These are phyloP conservation scores for Leccinellum rugosiceps DNA, from an alignment of 768 basidiomycete species.

Conservation along the genomic window DNA sequence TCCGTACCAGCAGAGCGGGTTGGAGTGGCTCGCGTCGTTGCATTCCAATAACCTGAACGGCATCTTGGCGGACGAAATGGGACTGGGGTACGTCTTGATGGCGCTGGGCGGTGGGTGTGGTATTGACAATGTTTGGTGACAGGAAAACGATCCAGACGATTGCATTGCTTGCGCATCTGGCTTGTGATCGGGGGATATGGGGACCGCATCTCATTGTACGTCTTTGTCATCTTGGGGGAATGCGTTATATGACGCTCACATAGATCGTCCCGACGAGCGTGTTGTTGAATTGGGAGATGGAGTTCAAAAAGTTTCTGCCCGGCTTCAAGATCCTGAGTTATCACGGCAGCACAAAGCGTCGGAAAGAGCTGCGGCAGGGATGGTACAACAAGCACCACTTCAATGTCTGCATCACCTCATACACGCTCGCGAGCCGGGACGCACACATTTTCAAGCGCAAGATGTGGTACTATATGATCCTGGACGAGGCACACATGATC, in stretches of 20 bases:
- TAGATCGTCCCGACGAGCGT: constrained; percentile 91
- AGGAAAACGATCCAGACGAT: constrained; percentile 98
- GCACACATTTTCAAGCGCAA: constrained; percentile 90
- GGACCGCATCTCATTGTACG: constrained; percentile 85
- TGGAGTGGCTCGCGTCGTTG: constrained; percentile 92
- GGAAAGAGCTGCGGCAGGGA: constrained; percentile 85
- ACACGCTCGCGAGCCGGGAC: constrained; percentile 88
- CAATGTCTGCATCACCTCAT: constrained; percentile 94
- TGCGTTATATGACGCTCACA: background rate
- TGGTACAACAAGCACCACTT: constrained; percentile 89
- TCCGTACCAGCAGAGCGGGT: constrained; percentile 89
- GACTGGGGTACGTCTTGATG: constrained; percentile 65
- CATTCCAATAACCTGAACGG: constrained; percentile 80
- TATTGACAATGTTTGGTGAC: constrained; percentile 2
- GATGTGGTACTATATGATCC: constrained; percentile 93
- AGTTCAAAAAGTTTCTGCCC: constrained; percentile 94
- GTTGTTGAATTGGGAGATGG: constrained; percentile 94
- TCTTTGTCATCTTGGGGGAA: background rate
- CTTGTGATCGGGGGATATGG: constrained; percentile 88
- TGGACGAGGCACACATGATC: constrained; percentile 97
- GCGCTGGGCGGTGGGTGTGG: background rate
- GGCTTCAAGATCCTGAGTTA: constrained; percentile 86
- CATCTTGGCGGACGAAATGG: constrained; percentile 93
- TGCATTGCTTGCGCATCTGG: constrained; percentile 86
- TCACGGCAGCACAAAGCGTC: constrained; percentile 84